phyloP scores from a whole-genome alignment of 345 rosid species.

The Dovyalis caffra region DNA sequence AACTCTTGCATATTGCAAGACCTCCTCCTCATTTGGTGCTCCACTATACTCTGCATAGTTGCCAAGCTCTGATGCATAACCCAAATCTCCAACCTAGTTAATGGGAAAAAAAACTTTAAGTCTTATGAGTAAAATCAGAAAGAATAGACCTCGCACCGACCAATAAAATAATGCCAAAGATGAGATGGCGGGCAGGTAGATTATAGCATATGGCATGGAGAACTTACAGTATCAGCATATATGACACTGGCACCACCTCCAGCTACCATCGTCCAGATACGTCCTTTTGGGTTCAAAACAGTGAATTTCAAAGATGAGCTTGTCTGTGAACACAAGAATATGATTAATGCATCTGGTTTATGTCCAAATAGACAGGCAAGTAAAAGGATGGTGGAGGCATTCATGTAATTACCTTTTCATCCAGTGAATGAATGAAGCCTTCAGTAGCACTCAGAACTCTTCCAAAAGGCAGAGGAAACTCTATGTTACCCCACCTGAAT shows the following conservation, averaged over 20 bases:
- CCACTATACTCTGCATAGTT: conserved; percentile 99
- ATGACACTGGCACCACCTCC: conserved; percentile 99
- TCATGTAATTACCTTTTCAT: conserved; percentile 70
- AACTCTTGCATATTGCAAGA: conserved; percentile 95
- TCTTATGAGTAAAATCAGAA: neutral
- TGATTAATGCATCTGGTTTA: neutral
- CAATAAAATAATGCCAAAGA: neutral
- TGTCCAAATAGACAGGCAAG: neutral
- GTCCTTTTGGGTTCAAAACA: conserved; percentile 89
- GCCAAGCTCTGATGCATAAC: conserved; percentile 93
- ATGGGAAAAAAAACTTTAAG: conserved; percentile 1
- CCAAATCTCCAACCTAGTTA: conserved; percentile 93
- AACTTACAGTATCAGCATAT: conserved; percentile 88
- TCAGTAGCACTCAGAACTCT: conserved; percentile 83
- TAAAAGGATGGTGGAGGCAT: neutral
- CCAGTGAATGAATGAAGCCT: conserved; percentile 75
- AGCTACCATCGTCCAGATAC: conserved; percentile 99
- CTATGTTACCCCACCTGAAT: conserved; percentile 80
- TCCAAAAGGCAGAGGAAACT: conserved; percentile 95
- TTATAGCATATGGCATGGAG: neutral
- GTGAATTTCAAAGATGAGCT: conserved; percentile 97
- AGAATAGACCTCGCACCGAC: neutral
- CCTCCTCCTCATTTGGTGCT: conserved; percentile 98
- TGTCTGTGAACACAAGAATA: conserved; percentile 51
- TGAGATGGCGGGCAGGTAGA: neutral